Evolutionary conservation across 345 rosid genomes (phyloP).

Genomic region (Populus davidiana): DNA sequence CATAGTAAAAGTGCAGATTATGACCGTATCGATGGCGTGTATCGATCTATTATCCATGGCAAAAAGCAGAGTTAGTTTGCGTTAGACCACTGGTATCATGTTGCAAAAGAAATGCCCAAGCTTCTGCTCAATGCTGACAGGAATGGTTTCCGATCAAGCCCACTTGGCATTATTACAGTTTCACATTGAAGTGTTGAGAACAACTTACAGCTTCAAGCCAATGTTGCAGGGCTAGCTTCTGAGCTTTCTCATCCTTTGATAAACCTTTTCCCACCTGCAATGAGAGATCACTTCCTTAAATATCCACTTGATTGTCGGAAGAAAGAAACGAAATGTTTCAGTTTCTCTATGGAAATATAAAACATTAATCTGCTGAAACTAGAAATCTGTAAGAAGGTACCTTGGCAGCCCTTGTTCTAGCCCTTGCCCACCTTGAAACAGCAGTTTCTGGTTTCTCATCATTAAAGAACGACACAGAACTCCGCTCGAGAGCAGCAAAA

Average conservation of each 20-base stretch:
- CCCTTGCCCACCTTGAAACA: slow-evolving; percentile 85
- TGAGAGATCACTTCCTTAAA: background rate
- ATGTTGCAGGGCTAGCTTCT: slow-evolving; percentile 77
- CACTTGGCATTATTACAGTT: too few relatives aligned
- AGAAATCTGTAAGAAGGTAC: slow-evolving; percentile 20
- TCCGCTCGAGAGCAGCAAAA: slow-evolving; percentile 61
- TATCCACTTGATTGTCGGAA: background rate
- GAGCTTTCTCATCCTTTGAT: slow-evolving; percentile 81
- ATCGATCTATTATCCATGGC: slow-evolving; percentile 44
- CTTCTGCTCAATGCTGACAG: background rate
- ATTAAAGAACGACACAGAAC: slow-evolving; percentile 60
- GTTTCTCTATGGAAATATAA: background rate
- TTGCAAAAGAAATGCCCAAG: background rate
- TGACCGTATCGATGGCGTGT: slow-evolving; percentile 71
- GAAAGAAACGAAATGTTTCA: background rate
- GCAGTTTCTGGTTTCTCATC: slow-evolving; percentile 75
- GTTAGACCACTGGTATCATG: background rate
- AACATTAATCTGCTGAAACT: background rate
- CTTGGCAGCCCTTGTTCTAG: slow-evolving; percentile 91
- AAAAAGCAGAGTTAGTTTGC: background rate
- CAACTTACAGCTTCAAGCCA: slow-evolving; percentile 97
- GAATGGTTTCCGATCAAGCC: too few relatives aligned
- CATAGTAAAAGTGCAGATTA: slow-evolving; percentile 62
- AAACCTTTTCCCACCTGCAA: slow-evolving; percentile 87
- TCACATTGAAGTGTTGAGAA: background rate